Base-by-base conservation (phyloP, 306 rosid species). In the Cyclanthera cordifolia region DNA sequence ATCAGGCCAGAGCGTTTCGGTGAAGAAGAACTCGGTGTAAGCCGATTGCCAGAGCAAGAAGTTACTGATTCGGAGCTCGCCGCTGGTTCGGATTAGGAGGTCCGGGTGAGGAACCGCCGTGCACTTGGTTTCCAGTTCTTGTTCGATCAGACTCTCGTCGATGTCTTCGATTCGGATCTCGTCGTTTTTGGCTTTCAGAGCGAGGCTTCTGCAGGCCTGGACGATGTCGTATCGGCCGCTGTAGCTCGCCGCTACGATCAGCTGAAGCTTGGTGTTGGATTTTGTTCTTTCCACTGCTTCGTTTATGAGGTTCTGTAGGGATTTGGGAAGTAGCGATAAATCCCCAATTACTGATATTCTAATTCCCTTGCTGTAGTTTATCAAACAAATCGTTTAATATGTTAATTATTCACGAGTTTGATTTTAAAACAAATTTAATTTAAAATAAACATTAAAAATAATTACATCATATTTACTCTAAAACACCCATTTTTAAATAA, bases 11-110 rank as follows among this genome's bases (percentile, higher is more conserved):
- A 83, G 77, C 6, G 79, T 47, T 15, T 70, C 17, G 30, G 51
- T 66, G 48, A 85, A 88, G 84, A 76, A 83, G 19, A 91, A 77
- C 59, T 91, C 96, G 0, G 95, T 77, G 70, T 91, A 91, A 4
- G 97, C 96, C 73, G 86, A 59, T 70, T 91, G 95, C 96, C 97
- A 88, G 41, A 91, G 28, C 45, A 88, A 77, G 81, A 91, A 91
- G 72, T 91, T 89, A 75, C 96, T 91, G 10, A 91, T 81, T 75
- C 97, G 80, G 6, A 79, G 85, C 25, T 91, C 96, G 0, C 96
- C 97, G 58, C 97, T 82, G 12, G 95, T 91, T 52, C 95, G 53
- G 14, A 91, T 91, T 1, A 91, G 78, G 6, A 89, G 75, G 75
- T 91, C 97, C 6, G 96, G 97, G 51, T 81, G 64, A 0, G 97